These are phyloP conservation scores for Parathielavia hyrcaniae DNA, from an alignment of 495 filamentous ascomycete genomes.

Conservation along the genomic window DNA sequence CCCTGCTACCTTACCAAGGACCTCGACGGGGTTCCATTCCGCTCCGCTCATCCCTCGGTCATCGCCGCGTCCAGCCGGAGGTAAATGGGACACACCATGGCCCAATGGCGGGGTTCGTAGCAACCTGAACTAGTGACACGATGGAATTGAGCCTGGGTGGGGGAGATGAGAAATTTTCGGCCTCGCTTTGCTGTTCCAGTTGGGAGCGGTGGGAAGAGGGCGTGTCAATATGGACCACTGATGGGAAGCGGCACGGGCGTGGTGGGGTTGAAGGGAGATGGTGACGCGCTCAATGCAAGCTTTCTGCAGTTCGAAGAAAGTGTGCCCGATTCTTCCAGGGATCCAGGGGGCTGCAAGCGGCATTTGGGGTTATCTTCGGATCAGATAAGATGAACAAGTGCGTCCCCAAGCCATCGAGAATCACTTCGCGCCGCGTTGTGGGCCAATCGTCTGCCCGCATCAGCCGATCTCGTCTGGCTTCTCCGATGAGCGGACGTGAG, in stretches of 20 bases:
- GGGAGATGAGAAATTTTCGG: slow-evolving; percentile 13
- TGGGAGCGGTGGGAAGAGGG: neutral
- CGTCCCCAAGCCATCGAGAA: slow-evolving; percentile 6
- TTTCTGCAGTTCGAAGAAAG: slow-evolving; percentile 9
- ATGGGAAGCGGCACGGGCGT: slow-evolving; percentile 2
- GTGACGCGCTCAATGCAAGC: slow-evolving; percentile 19
- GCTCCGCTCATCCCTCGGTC: too few relatives aligned
- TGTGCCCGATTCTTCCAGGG: slow-evolving; percentile 21
- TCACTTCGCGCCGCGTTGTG: too few relatives aligned
- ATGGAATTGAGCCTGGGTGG: slow-evolving; percentile 16
- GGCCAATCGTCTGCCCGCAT: neutral
- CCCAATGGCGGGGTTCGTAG: neutral
- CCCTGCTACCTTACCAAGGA: too few relatives aligned
- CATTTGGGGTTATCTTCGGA: slow-evolving; percentile 47
- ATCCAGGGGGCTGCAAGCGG: slow-evolving; percentile 24
- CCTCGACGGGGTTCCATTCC: too few relatives aligned
- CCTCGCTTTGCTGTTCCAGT: neutral
- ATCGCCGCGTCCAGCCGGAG: too few relatives aligned
- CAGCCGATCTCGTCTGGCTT: slow-evolving; percentile 13
- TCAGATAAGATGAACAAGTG: slow-evolving; percentile 45
- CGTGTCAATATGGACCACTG: neutral
- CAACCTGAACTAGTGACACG: slow-evolving; percentile 24
- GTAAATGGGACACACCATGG: too few relatives aligned
- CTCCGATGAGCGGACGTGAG: slow-evolving; percentile 22
- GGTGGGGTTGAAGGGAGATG: slow-evolving; percentile 11